Percentiles rank a stretch among this genome's conserved stretches.
Conservation (phyloP, 164 flowering plant genomes). For the Vitis riparia region DNA sequence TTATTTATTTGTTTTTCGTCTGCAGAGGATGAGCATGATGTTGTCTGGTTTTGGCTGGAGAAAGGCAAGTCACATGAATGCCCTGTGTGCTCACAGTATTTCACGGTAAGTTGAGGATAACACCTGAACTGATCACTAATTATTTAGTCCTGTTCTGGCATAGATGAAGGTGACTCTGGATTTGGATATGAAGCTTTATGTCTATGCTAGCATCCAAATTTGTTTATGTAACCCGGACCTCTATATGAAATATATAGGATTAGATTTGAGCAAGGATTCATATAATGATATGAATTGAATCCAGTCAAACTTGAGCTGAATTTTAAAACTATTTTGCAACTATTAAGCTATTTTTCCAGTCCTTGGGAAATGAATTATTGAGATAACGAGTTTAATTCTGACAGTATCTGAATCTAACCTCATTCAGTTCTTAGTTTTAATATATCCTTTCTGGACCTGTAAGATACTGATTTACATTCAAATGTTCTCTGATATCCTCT, state of each 20-base stretch:
- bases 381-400: not conserved
- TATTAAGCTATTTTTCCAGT: not conserved
- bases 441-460: too few species aligned
- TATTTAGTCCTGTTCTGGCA: too few species aligned
- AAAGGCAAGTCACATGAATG: conserved; percentile 87
- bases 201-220: not conserved
- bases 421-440: not conserved
- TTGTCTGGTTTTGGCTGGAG: conserved; percentile 97
- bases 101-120: conserved; percentile 28
- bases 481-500: too few species aligned
- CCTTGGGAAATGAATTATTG: not conserved
- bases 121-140: not conserved
- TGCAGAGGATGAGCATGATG: conserved; percentile 87
- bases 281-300: not conserved
- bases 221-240: not conserved
- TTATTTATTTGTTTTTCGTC: not conserved
- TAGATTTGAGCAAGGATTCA: not conserved
- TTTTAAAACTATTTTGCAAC: not conserved
- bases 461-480: too few species aligned
- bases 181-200: not conserved
- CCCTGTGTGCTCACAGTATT: conserved; percentile 83
- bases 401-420: not conserved
- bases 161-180: not conserved
- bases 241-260: not conserved
- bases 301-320: not conserved